Base-by-base conservation (phyloP, 2,329 filamentous ascomycete genomes). In the Cryphonectria radicalis region DNA sequence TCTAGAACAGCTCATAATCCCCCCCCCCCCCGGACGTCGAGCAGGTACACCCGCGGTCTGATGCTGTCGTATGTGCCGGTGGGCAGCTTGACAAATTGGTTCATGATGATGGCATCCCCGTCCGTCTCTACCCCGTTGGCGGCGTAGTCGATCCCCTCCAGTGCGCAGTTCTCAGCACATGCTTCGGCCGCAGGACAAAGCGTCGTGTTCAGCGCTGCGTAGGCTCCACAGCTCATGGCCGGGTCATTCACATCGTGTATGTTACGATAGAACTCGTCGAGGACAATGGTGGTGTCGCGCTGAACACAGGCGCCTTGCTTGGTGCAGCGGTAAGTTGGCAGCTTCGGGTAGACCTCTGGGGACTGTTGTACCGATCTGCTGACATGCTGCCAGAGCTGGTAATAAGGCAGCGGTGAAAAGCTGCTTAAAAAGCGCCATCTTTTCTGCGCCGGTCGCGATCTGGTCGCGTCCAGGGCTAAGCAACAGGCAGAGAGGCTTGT, bases 1-100 rank as follows among this genome's bases (percentile, higher is more conserved):
- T 80, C 71, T 87, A 82, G 78, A 90, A 85, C 74, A 86, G 83
- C 78, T 90, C 81, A 76, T 91, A 91, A 60, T 85, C 84, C 72
- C 81, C 81, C 67, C 81, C 81, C 67, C 86, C 85, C 67, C 84
- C 82, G 73, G 73, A 66, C 79, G 72, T 84, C 83, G 76, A 91
- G 82, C 64, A 91, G 82, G 76, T 90, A 91, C 37, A 89, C 78
- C 71, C 89, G 84, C 25, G 87, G 77, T 10, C 64, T 50, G 11
- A 66, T 50, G 22, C 64, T 66, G 19, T 66, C 46, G 25, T 69
- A 69, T 10, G 57, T 69, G 35, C 59, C 60, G 10, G 57, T 63
- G 7, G 57, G 35, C 32, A 35, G 55, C 25, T 69, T 55, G 22
- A 69, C 43, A 28, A 70, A 67, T n/a, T 70, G 64, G 7, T 67